Evolutionary conservation across 1,284 basidiomycete species (phyloP).

Genomic region (Sporisorium exsertum): DNA sequence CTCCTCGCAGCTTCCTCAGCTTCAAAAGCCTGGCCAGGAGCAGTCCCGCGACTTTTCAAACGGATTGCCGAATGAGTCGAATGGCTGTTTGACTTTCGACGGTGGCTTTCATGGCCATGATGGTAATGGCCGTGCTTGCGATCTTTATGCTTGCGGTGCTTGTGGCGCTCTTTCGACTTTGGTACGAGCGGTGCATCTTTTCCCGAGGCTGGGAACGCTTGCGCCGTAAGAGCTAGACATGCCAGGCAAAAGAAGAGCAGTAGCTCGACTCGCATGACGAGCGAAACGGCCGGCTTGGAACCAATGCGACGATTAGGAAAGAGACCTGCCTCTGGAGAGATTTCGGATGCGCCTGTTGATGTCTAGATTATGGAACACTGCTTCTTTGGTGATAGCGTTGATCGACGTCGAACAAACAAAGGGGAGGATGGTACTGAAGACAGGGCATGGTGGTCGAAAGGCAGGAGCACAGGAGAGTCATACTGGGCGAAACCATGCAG

Average conservation of each 20-base stretch:
- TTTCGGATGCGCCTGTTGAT: neutral
- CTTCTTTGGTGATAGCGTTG: neutral
- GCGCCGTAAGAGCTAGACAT: conserved; percentile 37
- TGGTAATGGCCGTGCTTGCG: neutral
- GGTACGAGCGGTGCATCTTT: conserved; percentile 7
- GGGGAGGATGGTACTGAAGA: neutral
- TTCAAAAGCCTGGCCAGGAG: neutral
- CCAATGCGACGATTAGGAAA: neutral
- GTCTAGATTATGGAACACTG: neutral
- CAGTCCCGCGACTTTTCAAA: neutral
- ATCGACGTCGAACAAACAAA: neutral
- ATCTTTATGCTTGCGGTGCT: neutral
- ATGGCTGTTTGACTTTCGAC: neutral
- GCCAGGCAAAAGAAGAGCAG: conserved; percentile 30
- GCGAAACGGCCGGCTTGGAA: neutral
- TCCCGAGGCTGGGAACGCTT: conserved; percentile 28
- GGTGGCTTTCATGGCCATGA: conserved; percentile 1
- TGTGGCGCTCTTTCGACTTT: conserved; percentile 1
- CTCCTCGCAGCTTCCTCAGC: neutral
- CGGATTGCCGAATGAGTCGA: neutral
- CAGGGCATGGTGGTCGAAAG: neutral
- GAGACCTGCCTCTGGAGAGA: conserved; percentile 25
- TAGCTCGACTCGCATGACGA: conserved; percentile 26
- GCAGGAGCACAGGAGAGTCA: neutral
- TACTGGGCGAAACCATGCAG: neutral